phyloP scores from a whole-genome alignment of 1,284 basidiomycete species.

The Gymnopus androsaceus region DNA sequence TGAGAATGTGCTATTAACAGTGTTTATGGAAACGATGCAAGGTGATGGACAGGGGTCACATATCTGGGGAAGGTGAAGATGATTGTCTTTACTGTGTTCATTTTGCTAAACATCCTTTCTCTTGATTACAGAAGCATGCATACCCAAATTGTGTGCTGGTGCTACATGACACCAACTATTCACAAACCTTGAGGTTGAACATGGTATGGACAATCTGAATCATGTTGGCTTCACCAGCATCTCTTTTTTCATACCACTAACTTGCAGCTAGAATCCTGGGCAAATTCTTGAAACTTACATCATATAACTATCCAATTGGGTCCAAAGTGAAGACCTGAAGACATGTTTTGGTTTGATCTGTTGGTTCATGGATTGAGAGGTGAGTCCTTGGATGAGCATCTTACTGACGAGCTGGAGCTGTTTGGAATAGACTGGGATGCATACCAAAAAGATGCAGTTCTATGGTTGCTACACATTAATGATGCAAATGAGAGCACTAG shows the following conservation, averaged over 20 bases:
- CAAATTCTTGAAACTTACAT: background rate
- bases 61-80: constrained; percentile 26
- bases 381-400: too few relatives aligned
- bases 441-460: too few relatives aligned
- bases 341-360: constrained; percentile 12
- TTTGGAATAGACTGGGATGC: too few relatives aligned
- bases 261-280: background rate
- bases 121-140: constrained; percentile 1
- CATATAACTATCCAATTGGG: background rate
- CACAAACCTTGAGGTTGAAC: background rate
- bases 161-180: background rate
- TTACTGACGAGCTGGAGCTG: too few relatives aligned
- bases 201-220: constrained; percentile 1
- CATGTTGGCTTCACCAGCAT: constrained; percentile 10
- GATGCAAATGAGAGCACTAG: too few relatives aligned
- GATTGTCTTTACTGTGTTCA: background rate
- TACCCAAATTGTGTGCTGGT: constrained; percentile 4
- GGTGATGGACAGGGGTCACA: constrained; percentile 24
- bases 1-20: too few relatives aligned
- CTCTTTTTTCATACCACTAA: constrained; percentile 1
- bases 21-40: constrained; percentile 22
- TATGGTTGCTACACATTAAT: too few relatives aligned
- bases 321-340: background rate
- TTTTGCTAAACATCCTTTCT: background rate
- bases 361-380: constrained; percentile 1